Base-by-base conservation (phyloP, 345 rosid genomes). In the Heritiera fomes region DNA sequence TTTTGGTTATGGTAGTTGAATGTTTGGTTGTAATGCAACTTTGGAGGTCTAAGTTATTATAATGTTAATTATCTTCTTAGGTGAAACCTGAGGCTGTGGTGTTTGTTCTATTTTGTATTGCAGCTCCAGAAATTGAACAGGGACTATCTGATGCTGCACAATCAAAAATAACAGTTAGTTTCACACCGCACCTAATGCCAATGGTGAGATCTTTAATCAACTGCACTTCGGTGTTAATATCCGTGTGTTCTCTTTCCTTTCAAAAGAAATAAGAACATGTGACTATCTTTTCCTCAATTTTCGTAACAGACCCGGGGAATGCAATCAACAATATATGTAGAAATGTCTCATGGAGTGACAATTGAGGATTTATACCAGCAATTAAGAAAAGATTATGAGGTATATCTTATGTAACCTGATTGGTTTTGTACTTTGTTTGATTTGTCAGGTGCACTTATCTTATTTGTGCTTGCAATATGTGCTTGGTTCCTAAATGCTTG, bases 151-250 rank as follows among this genome's bases (percentile, higher is more conserved):
- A 91, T 81, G 95, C 80, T 79, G 90, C 92, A 10, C 63, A 53
- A 67, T 91, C 94, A 59, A 87, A 93, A 89, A 77, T 96, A 74
- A 92, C 88, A 3, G 92, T 94, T 86, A 94, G 99, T 88, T 92
- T 96, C 83, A 96, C 99, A 43, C 99, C 99, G 1, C 99, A 96
- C 87, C 87, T 96, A 75, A 96, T 94, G 97, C 98, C 99, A 79
- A 94, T 94, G 99, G 99, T 96, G 88, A 72, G 28, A 74, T 6
- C 65, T 82, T 11, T n/a, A 32, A 34, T 56, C 12, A 38, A 4
- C 30, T 12, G 11, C 45, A 18, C 61, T 66, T 66, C 20, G 72
- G 45, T 85, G 8, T 69, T 75, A 47, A 18, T 23, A 47, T 77
- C 62, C 53, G 52, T 30, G 7, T 66, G 1, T 65, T 72, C 38